Evolutionary conservation across 805 yeast genomes (phyloP), one percentile per base, ranked within the genome.

Genomic region (Hanseniaspora meyeri): DNA sequence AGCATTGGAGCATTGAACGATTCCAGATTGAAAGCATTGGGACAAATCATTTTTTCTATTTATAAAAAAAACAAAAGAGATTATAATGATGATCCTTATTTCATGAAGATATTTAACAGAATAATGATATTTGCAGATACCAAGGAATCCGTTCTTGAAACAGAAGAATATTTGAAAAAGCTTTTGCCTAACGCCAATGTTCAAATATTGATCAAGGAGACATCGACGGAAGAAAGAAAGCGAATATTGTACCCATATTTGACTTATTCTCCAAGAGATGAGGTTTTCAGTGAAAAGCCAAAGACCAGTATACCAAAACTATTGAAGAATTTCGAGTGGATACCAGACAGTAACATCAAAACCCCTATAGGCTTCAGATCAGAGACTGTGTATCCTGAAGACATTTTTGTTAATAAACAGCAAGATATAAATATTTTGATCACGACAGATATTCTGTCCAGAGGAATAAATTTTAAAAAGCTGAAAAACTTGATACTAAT

Each of bases 391-490:
- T 45, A 6, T 27, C 1, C 34, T 3, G 24, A n/a, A 3, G 39
- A 43, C 11, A 20, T 40, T 19, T 4, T 29, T 38, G 6, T 32
- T 12, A 17, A 19, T n/a, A 43, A 52, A n/a, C 54, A 60, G 60
- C 59, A 60, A 61, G 70, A 66, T 46, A 66, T 87, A 58, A 83
- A 84, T 62, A 84, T 91, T 0, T 73, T 93, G 36, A 81, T 91
- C 0, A 85, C 95, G 24, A 89, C 97, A 0, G 98, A 91, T 68
- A 73, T 93, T 46, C 74, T 87, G 58, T 90, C 97, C 0, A 75
- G 98, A 64, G 98, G 98, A 2, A 70, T 93, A 57, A 91, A 91
- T 64, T 89, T 93, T 70, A 77, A 78, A 56, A 85, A 85, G 17
- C 80, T 93, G 34, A 77, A 89, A 61, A 89, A 89, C 62, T 87